These are phyloP conservation scores for Microcos paniculata DNA, from an alignment of 345 rosid genomes.

Conservation along the genomic window DNA sequence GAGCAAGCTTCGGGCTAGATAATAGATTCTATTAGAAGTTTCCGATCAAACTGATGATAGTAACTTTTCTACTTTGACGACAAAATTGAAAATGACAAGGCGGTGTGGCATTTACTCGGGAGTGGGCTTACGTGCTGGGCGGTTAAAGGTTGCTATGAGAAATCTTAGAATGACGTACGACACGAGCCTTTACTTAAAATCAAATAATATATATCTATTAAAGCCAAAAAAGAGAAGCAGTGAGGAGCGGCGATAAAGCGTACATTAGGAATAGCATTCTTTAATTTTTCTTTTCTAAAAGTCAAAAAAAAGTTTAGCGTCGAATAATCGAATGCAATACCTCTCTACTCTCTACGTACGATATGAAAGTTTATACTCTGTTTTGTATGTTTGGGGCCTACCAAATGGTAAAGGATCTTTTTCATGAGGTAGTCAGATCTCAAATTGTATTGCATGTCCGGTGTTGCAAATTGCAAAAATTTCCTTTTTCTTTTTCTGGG, in stretches of 20 bases:
- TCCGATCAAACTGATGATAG: not conserved
- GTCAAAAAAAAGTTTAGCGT: slow-evolving; percentile 4
- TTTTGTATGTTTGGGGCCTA: too few species aligned
- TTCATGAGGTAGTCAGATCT: not conserved
- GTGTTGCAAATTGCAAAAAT: too few species aligned
- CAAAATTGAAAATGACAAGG: not conserved
- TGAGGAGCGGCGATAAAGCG: not conserved
- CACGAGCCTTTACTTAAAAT: not conserved
- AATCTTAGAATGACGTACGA: not conserved
- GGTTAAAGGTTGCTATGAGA: too few species aligned
- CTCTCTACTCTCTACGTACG: not conserved
- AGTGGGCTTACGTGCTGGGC: not conserved
- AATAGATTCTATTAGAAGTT: not conserved
- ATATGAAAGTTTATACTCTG: too few species aligned
- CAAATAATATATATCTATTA: not conserved
- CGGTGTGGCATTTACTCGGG: not conserved
- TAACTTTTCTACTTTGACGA: too few species aligned
- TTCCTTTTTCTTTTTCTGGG: too few species aligned
- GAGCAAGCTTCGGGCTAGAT: not conserved
- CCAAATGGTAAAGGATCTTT: not conserved
- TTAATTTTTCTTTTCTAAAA: not conserved
- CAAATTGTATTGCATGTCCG: not conserved
- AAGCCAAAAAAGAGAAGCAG: not conserved
- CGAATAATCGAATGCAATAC: not conserved
- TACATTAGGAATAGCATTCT: not conserved